Percentiles rank a stretch among this genome's conserved stretches.
phyloP scores from a whole-genome alignment of 306 rosid genomes.

The Quercus variabilis region DNA sequence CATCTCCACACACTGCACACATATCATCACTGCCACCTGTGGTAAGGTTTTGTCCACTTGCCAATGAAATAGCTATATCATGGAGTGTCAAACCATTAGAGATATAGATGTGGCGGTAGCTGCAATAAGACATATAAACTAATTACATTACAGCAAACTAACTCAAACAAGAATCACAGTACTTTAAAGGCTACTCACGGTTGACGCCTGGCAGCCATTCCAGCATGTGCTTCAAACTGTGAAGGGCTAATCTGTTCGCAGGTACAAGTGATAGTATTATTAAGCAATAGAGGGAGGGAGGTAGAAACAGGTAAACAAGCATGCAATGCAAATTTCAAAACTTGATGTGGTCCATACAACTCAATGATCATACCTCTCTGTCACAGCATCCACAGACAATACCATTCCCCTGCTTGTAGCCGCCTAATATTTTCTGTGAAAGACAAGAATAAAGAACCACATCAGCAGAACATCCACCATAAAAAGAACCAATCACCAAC shows the following conservation, averaged over 20 bases:
- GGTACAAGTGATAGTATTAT: conserved; percentile 13
- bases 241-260: conserved; percentile 89
- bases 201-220: conserved; percentile 99
- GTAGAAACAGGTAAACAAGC: neutral
- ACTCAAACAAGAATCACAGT: conserved; percentile 5
- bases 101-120: conserved; percentile 94
- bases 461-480: conserved; percentile 9
- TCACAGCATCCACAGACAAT: conserved; percentile 84
- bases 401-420: conserved; percentile 94
- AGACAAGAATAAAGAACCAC: conserved; percentile 4
- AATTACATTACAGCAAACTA: conserved; percentile 21
- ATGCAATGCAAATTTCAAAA: conserved; percentile 11
- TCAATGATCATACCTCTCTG: conserved; percentile 56
- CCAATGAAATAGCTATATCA: conserved; percentile 91
- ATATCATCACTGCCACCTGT: conserved; percentile 95
- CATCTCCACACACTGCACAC: conserved; percentile 95
- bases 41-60: conserved; percentile 88
- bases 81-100: conserved; percentile 95
- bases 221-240: conserved; percentile 99
- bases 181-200: conserved; percentile 69
- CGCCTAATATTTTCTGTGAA: conserved; percentile 78
- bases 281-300: neutral
- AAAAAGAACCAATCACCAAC: conserved; percentile 14
- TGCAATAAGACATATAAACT: conserved; percentile 36
- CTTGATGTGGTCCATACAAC: conserved; percentile 5